Conservation (phyloP, 441 rosid genomes). For the Aquilaria agallochum region DNA sequence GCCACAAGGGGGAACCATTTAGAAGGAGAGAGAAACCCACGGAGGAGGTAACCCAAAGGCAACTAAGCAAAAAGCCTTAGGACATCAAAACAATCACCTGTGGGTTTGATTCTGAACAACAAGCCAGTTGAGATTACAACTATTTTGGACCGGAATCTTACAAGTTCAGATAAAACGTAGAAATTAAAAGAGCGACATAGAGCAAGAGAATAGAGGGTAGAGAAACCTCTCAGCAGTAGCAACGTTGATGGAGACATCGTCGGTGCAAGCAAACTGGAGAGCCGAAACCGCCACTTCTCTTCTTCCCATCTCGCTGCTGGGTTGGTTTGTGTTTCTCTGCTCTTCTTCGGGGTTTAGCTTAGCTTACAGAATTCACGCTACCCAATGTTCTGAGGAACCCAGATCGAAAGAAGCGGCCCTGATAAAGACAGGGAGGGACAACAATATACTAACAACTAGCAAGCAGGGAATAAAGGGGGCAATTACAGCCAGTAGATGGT, state of each 20-base stretch:
- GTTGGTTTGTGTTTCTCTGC: background rate
- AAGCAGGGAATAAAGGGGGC: no score
- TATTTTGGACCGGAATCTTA: no score
- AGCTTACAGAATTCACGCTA: background rate
- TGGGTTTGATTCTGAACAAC: background rate
- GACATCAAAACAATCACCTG: background rate
- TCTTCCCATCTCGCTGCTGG: slow-evolving; percentile 11
- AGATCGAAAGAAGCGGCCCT: no score
- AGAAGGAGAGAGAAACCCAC: no score
- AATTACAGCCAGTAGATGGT: no score
- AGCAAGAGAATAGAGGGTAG: background rate
- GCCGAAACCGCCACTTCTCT: slow-evolving; percentile 48
- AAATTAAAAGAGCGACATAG: background rate
- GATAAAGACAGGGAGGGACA: no score
- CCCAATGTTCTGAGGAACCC: background rate
- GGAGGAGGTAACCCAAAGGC: no score
- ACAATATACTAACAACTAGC: no score
- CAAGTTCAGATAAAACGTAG: background rate
- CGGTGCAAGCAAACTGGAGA: slow-evolving; percentile 59
- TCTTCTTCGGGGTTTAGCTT: background rate
- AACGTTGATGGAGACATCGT: slow-evolving; percentile 45
- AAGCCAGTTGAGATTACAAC: background rate
- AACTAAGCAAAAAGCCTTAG: background rate
- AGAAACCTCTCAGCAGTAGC: slow-evolving; percentile 54
- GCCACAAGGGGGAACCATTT: no score